A percentile compares a stretch with the other conserved stretches of the same genome.
Evolutionary conservation across 1,284 basidiomycete species (phyloP).

Genomic region (Trichosporon sp.): DNA sequence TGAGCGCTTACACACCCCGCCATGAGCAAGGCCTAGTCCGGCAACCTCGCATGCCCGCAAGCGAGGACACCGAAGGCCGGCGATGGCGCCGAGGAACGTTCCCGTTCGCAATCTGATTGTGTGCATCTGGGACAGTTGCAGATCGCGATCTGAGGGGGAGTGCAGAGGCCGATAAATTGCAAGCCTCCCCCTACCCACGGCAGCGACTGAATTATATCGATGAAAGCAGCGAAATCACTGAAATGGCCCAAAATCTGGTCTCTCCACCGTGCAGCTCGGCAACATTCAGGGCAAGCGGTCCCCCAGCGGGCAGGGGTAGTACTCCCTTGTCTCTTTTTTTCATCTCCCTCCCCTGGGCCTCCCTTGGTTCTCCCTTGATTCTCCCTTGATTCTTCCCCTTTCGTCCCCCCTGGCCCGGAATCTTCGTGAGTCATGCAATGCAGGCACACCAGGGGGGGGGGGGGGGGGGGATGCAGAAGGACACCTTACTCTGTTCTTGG

Average conservation of each 20-base stretch:
- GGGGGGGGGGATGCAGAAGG: not conserved
- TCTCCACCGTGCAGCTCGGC: no score
- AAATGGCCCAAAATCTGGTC: not conserved
- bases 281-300: not conserved
- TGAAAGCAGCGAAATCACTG: not conserved
- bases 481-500: not conserved
- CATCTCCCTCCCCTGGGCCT: no score
- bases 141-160: not conserved
- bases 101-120: not conserved
- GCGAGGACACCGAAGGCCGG: not conserved
- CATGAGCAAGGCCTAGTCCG: no score
- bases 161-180: not conserved
- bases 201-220: not conserved
- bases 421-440: not conserved
- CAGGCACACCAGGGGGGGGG: not conserved
- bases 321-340: not conserved
- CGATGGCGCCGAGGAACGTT: not conserved
- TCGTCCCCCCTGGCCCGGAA: slow-evolving; percentile 4
- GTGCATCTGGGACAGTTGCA: not conserved
- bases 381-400: not conserved
- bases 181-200: not conserved
- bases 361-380: no score
- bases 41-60: not conserved
- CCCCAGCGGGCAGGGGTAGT: not conserved
- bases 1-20: not conserved